A percentile compares a stretch with the other conserved stretches of the same genome.
Evolutionary conservation across 495 filamentous ascomycete species (phyloP).

Genomic region (Xylaria intraflava): DNA sequence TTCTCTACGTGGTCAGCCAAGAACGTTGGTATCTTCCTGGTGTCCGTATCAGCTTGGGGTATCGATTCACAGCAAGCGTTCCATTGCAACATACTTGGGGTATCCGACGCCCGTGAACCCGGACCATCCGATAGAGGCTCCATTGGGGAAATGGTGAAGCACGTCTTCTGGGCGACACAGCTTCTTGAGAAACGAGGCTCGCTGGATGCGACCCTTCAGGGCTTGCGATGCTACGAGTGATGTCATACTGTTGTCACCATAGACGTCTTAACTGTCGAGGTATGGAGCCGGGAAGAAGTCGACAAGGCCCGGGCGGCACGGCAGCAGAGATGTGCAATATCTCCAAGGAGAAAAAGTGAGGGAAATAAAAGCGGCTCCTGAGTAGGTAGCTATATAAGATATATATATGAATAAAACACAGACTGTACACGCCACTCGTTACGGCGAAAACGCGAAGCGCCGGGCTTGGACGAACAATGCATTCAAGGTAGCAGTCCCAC

Average conservation of each 20-base stretch:
- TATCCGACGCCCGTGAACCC: constrained; percentile 91
- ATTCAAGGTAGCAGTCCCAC: constrained; percentile 4
- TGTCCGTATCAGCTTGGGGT: constrained; percentile 13
- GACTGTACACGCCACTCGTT: too few species aligned
- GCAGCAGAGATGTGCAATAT: neutral
- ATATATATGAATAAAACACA: too few species aligned
- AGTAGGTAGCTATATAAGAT: neutral
- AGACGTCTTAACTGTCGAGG: neutral
- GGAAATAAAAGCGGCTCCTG: neutral
- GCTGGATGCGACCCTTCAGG: constrained; percentile 65
- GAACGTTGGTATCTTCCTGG: constrained; percentile 74
- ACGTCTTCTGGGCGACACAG: constrained; percentile 73
- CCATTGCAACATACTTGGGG: constrained; percentile 58
- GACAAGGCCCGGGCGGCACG: neutral
- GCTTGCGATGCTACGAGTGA: constrained; percentile 59
- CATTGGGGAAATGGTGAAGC: constrained; percentile 73
- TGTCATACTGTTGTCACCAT: constrained; percentile 29
- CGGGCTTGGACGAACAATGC: neutral
- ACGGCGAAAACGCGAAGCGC: constrained; percentile 1
- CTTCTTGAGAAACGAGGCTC: constrained; percentile 74
- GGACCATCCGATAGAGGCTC: constrained; percentile 79
- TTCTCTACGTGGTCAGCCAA: constrained; percentile 86
- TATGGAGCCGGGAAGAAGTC: neutral
- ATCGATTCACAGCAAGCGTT: neutral
- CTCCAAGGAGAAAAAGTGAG: neutral